These are phyloP conservation scores for Astragalus glycyphyllos DNA, from an alignment of 306 rosid genomes.

Conservation along the genomic window DNA sequence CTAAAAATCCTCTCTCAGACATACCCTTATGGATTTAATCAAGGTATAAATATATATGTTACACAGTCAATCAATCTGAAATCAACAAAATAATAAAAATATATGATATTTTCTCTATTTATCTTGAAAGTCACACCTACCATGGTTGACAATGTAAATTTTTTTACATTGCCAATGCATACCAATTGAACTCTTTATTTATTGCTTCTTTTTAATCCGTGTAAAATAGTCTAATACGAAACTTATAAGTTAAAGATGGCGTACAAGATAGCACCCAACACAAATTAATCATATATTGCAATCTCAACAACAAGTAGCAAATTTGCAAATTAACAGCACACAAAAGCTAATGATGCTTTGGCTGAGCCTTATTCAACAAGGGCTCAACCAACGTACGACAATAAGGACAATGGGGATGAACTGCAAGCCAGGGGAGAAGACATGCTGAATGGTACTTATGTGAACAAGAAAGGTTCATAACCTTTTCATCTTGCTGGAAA, in stretches of 20 bases:
- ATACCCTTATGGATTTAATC: too few species aligned
- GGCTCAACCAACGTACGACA: conserved; percentile 39
- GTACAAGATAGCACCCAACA: neutral
- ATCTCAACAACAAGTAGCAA: conserved; percentile 5
- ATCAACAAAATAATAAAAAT: too few species aligned
- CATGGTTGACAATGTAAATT: too few species aligned
- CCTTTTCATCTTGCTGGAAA: conserved; percentile 26
- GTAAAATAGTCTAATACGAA: too few species aligned
- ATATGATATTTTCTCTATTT: too few species aligned
- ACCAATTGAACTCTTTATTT: too few species aligned
- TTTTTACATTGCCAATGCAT: too few species aligned
- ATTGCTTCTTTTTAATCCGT: too few species aligned
- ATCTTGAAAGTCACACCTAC: too few species aligned
- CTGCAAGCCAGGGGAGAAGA: conserved; percentile 52
- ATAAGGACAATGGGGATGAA: conserved; percentile 52
- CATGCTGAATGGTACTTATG: conserved; percentile 54
- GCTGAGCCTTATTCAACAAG: neutral
- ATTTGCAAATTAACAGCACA: neutral
- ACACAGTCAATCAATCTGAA: too few species aligned
- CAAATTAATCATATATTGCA: neutral
- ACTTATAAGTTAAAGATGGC: neutral
- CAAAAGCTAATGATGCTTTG: neutral
- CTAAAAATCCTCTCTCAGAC: too few species aligned
- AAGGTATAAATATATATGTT: too few species aligned
- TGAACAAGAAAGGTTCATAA: conserved; percentile 51